Evolutionary conservation across 2,329 filamentous ascomycete species (phyloP).

Genomic region (Hypomyces rosellus): DNA sequence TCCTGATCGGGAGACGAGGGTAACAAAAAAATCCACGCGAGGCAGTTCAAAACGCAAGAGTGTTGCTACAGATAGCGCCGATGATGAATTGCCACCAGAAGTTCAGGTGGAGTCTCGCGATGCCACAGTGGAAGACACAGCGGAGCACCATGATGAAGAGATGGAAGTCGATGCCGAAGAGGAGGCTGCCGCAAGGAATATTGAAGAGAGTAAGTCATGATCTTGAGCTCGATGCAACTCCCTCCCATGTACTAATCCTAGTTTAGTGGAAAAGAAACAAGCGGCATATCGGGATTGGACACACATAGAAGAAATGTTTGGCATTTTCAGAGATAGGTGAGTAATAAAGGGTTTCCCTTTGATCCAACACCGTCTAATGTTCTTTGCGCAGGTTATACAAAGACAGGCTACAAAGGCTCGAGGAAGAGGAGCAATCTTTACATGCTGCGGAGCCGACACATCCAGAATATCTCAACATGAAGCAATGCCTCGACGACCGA

Average conservation of each 20-base stretch:
- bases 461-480: slow-evolving; percentile 84
- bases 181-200: slow-evolving; percentile 50
- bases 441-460: slow-evolving; percentile 63
- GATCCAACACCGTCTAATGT: slow-evolving; percentile 19
- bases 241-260: slow-evolving; percentile 14
- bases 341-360: slow-evolving; percentile 18
- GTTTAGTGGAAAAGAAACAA: slow-evolving; percentile 67
- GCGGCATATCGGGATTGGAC: slow-evolving; percentile 73
- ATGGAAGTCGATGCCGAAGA: slow-evolving; percentile 50
- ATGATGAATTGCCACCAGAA: slow-evolving; percentile 27
- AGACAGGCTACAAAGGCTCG: slow-evolving; percentile 76
- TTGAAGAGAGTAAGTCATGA: slow-evolving; percentile 54
- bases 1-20: slow-evolving; percentile 26
- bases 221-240: neutral
- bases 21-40: slow-evolving; percentile 36
- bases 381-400: slow-evolving; percentile 64
- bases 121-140: slow-evolving; percentile 34
- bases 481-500: slow-evolving; percentile 77
- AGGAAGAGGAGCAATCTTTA: slow-evolving; percentile 60
- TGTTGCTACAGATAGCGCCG: slow-evolving; percentile 18
- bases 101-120: slow-evolving; percentile 27
- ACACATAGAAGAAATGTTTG: slow-evolving; percentile 82
- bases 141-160: slow-evolving; percentile 46
- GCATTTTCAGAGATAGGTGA: slow-evolving; percentile 72
- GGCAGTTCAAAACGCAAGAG: slow-evolving; percentile 34